phyloP scores from a whole-genome alignment of 2,329 filamentous ascomycete species.

The Parastagonospora nodorum region DNA sequence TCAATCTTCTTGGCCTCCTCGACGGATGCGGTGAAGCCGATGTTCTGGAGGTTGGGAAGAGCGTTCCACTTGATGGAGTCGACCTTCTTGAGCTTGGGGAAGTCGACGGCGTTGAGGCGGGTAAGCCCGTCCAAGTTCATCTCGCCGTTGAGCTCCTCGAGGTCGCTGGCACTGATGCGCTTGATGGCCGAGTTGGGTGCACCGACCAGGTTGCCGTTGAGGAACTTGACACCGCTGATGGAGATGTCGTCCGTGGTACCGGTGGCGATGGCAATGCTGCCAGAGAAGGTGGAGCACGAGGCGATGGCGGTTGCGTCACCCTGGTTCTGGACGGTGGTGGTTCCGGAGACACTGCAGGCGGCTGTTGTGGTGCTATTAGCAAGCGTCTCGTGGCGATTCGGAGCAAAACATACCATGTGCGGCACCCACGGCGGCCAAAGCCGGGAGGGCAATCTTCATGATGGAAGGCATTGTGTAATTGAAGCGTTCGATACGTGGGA shows the following conservation, averaged over 20 bases:
- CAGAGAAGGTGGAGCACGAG: conserved; percentile 70
- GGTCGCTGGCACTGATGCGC: conserved; percentile 63
- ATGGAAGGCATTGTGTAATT: conserved; percentile 54
- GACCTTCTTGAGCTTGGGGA: conserved; percentile 69
- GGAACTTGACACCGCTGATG: conserved; percentile 65
- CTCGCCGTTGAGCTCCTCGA: conserved; percentile 69
- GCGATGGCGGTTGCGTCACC: conserved; percentile 65
- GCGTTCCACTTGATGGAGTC: conserved; percentile 72
- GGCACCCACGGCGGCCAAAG: conserved; percentile 58
- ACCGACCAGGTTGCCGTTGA: conserved; percentile 61
- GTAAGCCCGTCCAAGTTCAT: conserved; percentile 74
- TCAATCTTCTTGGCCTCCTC: conserved; percentile 69
- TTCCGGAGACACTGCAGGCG: conserved; percentile 51
- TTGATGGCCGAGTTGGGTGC: conserved; percentile 65
- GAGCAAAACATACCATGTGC: conserved; percentile 54
- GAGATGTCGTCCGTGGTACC: conserved; percentile 62
- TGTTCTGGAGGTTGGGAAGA: conserved; percentile 66
- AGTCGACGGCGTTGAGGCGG: conserved; percentile 68
- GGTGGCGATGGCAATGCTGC: conserved; percentile 68
- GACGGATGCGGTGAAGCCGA: conserved; percentile 68
- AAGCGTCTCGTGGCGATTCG: neutral
- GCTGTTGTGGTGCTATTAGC: conserved; percentile 29
- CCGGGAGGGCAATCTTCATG: conserved; percentile 61
- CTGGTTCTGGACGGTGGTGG: conserved; percentile 63
- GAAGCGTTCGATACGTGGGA: no score